Conservation (phyloP, 371 early-diverging fungal genomes). For the Circinella minor region DNA sequence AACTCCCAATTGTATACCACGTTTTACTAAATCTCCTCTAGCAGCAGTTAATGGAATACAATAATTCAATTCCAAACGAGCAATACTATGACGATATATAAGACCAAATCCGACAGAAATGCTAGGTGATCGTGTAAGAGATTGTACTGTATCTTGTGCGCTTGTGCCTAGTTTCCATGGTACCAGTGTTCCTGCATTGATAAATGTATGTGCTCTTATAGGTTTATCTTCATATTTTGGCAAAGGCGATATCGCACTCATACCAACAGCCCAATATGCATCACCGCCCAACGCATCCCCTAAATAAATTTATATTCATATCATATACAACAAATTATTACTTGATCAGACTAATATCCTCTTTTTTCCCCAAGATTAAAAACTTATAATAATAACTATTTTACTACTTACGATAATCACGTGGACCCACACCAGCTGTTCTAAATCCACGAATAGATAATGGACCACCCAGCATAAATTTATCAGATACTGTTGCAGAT, state of each 20-base stretch:
- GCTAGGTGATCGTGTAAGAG: conserved; percentile 63
- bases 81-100: conserved; percentile 83
- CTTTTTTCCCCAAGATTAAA: too few relatives aligned
- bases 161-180: conserved; percentile 44
- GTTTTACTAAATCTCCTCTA: conserved; percentile 72
- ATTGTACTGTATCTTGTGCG: conserved; percentile 35
- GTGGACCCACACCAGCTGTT: conserved; percentile 87
- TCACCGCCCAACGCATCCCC: conserved; percentile 91
- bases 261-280: conserved; percentile 76
- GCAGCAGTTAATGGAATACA: conserved; percentile 82
- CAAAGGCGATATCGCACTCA: conserved; percentile 82
- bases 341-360: too few relatives aligned
- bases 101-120: conserved; percentile 80
- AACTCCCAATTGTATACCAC: conserved; percentile 87
- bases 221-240: conserved; percentile 70
- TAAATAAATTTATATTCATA: conserved; percentile 18
- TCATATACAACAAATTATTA: too few relatives aligned
- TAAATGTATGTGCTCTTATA: conserved; percentile 82
- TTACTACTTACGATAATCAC: conserved; percentile 64
- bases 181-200: conserved; percentile 84
- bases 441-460: conserved; percentile 88
- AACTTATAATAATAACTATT: too few relatives aligned
- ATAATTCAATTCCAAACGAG: conserved; percentile 90
- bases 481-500: conserved; percentile 71
- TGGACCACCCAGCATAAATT: conserved; percentile 90